These are phyloP conservation scores for Hypoxylon sp. DNA, from an alignment of 2,329 filamentous ascomycete genomes.

Conservation along the genomic window DNA sequence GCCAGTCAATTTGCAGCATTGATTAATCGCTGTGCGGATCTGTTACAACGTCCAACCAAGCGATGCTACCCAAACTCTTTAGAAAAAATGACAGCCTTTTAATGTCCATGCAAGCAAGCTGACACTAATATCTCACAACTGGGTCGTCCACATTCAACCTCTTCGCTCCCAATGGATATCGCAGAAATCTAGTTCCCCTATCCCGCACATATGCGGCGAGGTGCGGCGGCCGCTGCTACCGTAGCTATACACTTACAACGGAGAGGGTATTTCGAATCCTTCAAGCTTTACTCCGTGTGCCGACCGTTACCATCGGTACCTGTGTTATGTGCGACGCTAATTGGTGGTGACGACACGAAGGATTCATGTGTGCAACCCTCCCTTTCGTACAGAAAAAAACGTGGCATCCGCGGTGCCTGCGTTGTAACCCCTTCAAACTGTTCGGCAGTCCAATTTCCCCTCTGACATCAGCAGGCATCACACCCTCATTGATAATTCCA, in stretches of 20 bases:
- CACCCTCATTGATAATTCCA: slow-evolving; percentile 30
- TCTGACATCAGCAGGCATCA: slow-evolving; percentile 43
- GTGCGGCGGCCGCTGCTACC: slow-evolving; percentile 18
- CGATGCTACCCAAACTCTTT: slow-evolving; percentile 36
- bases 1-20: slow-evolving; percentile 42
- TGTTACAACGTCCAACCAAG: slow-evolving; percentile 38
- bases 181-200: slow-evolving; percentile 23
- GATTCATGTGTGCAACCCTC: slow-evolving; percentile 43
- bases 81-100: slow-evolving; percentile 27
- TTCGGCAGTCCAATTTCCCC: slow-evolving; percentile 42
- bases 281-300: slow-evolving; percentile 15
- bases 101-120: slow-evolving; percentile 22
- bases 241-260: slow-evolving; percentile 25
- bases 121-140: slow-evolving; percentile 24
- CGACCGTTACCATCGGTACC: slow-evolving; percentile 22
- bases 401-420: slow-evolving; percentile 44
- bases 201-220: slow-evolving; percentile 24
- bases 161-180: slow-evolving; percentile 21
- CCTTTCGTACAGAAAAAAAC: slow-evolving; percentile 38
- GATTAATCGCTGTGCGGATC: slow-evolving; percentile 31
- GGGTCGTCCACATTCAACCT: slow-evolving; percentile 16
- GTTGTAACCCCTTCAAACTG: slow-evolving; percentile 41
- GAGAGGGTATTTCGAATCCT: slow-evolving; percentile 37
- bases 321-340: slow-evolving; percentile 20
- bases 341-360: slow-evolving; percentile 32